Base-by-base conservation (phyloP, 352 stramenopile species). In the Phytophthora podocarpi region DNA sequence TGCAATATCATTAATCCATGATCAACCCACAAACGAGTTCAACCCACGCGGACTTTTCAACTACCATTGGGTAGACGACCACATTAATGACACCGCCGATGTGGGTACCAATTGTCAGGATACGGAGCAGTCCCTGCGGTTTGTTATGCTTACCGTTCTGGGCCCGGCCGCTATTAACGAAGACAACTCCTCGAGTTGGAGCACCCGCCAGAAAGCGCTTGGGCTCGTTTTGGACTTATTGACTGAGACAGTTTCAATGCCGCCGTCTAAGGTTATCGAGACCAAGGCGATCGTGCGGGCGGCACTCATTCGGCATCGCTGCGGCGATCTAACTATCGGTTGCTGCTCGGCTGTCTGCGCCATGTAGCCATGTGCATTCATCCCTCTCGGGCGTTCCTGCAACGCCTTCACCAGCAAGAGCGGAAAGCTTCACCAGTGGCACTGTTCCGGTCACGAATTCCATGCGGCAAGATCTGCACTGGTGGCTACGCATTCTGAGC, bases 61-160 rank as follows among this genome's bases (percentile, higher is more conserved):
- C 2, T 73, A 65, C 21, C 48, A 64, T 32, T 69, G 59, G 52
- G 52, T 73, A 0, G 59, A 70, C 16, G 65, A 63, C 34, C 53
- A 69, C 32, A 39, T 66, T 10, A 55, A 43, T 13, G 64, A 69
- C 24, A 24, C 46, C 10, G 30, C 21, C 3, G 43, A 43, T 18
- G 26, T 56, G 5, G 42, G 40, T 2, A 28, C 31, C 27, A 48
- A 63, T n/a, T 63, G 32, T 10, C 2, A 10, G 1, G 43, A 42
- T 12, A 18, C 48, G 3, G 52, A 68, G 13, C 48, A 40, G 4
- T 65, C 36, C 3, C 36, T 73, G 5, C 40, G 56, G 0, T 15
- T 13, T 2, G 51, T 56, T 1, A 64, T 72, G 63, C 0, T 59
- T 0, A n/a, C 12, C 1, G 57, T 67, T 0, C 24, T 65, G 11